Base-by-base conservation (phyloP, 2,329 filamentous ascomycete species). In the Immersiporthe knoxdaviesiana region DNA sequence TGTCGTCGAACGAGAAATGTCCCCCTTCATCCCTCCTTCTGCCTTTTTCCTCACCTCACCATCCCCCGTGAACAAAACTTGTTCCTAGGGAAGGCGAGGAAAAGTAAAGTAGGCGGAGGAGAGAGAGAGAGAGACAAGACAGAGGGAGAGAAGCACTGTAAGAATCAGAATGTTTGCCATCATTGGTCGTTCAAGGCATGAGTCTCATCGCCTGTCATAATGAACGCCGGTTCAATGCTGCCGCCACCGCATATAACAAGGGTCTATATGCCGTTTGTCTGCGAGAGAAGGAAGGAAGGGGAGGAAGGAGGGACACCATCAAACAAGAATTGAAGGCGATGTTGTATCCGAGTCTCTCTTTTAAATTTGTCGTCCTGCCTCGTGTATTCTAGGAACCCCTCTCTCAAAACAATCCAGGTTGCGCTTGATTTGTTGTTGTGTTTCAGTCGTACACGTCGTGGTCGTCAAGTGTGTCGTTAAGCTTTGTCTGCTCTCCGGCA, bases 361-460 rank as follows among this genome's bases (percentile, higher is more conserved):
- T 52, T 52, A n/a, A n/a, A n/a, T 52, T 7, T 30, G 24, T 56
- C 52, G 52, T 30, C 52, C 52, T 58, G 63, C 24, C 44, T 47
- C 44, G 44, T 47, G 21, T 47, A n/a, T 47, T 47, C 44, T 47
- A n/a, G 44, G 44, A 47, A n/a, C n/a, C n/a, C n/a, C n/a, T n/a
- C n/a, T n/a, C n/a, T 21, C 44, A 47, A n/a, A 39, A 39, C 2
- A 10, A 10, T n/a, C n/a, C 44, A 47, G n/a, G 2, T 47, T 47
- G 44, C 44, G 44, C 32, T 50, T 54, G 24, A n/a, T n/a, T 54
- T 59, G 66, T 68, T 30, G 35, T 68, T 62, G 52, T 58, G 32
- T 62, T 58, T 67, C 70, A 73, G 73, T 76, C 75, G 73, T 82
- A 81, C 77, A 80, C 75, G 75, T 83, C 79, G 70, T 73, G 76